Evolutionary conservation across 495 filamentous ascomycete species (phyloP), one percentile per base, ranked within the genome.

Genomic region (Amniculicola lignicola): DNA sequence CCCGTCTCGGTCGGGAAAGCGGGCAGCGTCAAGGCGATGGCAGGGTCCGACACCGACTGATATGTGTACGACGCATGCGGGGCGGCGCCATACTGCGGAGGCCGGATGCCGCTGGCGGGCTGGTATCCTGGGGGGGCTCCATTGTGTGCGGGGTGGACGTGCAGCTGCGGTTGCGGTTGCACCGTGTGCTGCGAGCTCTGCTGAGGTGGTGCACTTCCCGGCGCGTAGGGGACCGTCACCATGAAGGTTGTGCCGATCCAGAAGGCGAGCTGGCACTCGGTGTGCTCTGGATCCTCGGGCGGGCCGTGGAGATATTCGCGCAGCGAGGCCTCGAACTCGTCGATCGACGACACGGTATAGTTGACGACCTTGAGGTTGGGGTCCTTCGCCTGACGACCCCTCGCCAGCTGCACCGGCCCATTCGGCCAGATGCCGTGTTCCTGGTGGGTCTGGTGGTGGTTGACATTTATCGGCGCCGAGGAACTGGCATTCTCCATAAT

Each of bases 301-400:
- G 61, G 61, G 21, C 53, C 38, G 28, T 18, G 14, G 15, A 67
- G 51, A 37, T 67, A 67, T 21, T 43, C 47, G 39, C 62, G 61
- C 40, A 67, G 45, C 29, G 45, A 47, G 18, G 49, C 42, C 44
- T 67, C 64, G 53, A 63, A 64, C 4, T 67, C 64, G 15, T 64
- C 61, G 40, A 67, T 45, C 10, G 52, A 58, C 33, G 47, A 38
- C 16, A 61, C 57, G 22, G 18, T 57, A 46, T 29, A 63, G 3
- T 29, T 55, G 36, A 57, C 36, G 23, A 52, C 63, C 33, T 60
- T 40, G 9, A 50, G 50, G 27, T 66, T 47, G 6, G 59, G 59
- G 41, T 66, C 60, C 22, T 59, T 59, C 18, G 63, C 57, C 40
- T 57, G 45, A 44, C 63, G 55, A 18, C 63, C 63, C 27, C 62